Evolutionary conservation across 352 stramenopile genomes (phyloP).

Genomic region (Phytophthora sansomeana): DNA sequence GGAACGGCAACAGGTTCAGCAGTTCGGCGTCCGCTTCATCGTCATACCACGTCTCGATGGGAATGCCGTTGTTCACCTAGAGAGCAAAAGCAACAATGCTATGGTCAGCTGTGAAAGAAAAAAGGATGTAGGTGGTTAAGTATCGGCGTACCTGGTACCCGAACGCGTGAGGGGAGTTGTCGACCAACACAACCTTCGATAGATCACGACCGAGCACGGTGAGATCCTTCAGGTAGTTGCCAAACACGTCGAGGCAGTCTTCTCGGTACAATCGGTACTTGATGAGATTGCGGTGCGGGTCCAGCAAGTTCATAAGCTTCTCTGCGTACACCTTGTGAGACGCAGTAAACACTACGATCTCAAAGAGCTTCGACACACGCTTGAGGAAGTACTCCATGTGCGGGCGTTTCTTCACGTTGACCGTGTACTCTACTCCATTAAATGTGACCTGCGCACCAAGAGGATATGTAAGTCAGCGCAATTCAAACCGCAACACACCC

Average conservation of each 20-base stretch:
- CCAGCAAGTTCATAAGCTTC: conserved; percentile 97
- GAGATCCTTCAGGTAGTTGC: conserved; percentile 99
- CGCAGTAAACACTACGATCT: conserved; percentile 99
- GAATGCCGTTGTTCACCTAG: conserved; percentile 97
- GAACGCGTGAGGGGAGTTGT: conserved; percentile 99
- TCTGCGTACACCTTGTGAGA: conserved; percentile 96
- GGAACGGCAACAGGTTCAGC: conserved; percentile 95
- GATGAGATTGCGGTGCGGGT: conserved; percentile 92
- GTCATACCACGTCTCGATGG: conserved; percentile 99
- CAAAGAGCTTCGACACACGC: conserved; percentile 93
- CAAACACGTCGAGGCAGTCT: conserved; percentile 96
- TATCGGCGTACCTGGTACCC: conserved; percentile 91
- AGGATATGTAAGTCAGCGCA: background rate
- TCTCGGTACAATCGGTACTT: conserved; percentile 96
- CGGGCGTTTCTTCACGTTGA: conserved; percentile 97
- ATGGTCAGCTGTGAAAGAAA: background rate
- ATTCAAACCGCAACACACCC: background rate
- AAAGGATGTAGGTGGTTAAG: conserved; percentile 1
- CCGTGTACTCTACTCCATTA: conserved; percentile 95
- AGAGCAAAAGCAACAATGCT: background rate
- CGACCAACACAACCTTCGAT: conserved; percentile 93
- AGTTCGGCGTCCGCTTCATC: conserved; percentile 97
- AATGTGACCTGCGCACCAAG: conserved; percentile 81
- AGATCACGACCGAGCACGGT: conserved; percentile 96
- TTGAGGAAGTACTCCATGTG: conserved; percentile 96